phyloP scores from a whole-genome alignment of 2,329 filamentous ascomycete genomes.

The Alternaria conjuncta region DNA sequence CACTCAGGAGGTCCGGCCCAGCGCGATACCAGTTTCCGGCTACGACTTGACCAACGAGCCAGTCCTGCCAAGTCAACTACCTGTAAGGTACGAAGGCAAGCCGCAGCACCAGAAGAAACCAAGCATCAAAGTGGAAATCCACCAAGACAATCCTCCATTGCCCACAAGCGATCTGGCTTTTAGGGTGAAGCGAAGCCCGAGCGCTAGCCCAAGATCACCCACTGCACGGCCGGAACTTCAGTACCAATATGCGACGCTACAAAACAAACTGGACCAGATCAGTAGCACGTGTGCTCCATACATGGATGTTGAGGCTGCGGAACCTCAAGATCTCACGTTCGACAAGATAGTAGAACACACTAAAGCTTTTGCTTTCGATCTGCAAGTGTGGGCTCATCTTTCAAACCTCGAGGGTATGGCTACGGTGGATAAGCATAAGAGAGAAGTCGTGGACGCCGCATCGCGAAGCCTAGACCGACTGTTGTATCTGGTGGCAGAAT shows the following conservation, averaged over 20 bases:
- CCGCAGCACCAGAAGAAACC: conserved; percentile 16
- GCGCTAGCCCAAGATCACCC: conserved; percentile 24
- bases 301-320: conserved; percentile 27
- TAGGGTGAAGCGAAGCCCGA: conserved; percentile 19
- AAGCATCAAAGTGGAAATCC: conserved; percentile 33
- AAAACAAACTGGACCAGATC: conserved; percentile 24
- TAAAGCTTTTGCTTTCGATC: conserved; percentile 29
- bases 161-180: not conserved
- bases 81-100: conserved; percentile 2
- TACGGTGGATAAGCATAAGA: conserved; percentile 19
- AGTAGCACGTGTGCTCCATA: conserved; percentile 21
- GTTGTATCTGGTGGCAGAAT: conserved; percentile 9
- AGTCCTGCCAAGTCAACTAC: conserved; percentile 12
- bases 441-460: conserved; percentile 21
- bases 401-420: conserved; percentile 25
- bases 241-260: conserved; percentile 26
- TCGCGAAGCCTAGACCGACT: conserved; percentile 24
- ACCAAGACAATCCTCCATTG: conserved; percentile 20
- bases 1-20: conserved; percentile 24
- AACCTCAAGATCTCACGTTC: conserved; percentile 33
- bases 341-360: conserved; percentile 29
- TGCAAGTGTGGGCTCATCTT: conserved; percentile 30
- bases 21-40: conserved; percentile 5
- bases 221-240: conserved; percentile 23
- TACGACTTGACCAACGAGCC: conserved; percentile 16